These are phyloP conservation scores for Stentor roeselii DNA, from an alignment of 73 alveolate species.

Conservation along the genomic window DNA sequence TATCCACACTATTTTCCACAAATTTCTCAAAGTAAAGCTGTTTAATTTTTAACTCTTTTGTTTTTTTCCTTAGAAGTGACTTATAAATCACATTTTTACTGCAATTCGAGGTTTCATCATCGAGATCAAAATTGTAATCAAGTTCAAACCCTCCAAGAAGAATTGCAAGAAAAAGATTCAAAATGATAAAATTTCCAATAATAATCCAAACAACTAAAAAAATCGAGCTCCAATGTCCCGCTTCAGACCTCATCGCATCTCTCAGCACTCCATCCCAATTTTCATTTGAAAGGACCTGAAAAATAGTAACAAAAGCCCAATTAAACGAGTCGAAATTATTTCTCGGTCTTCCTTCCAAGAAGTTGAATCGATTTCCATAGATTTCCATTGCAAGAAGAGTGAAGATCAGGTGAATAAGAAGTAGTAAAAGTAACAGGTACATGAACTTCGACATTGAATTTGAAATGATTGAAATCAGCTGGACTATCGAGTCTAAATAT, in stretches of 20 bases:
- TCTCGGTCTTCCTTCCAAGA: constrained; percentile 54
- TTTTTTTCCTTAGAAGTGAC: constrained; percentile 1
- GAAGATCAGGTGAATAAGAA: constrained; percentile 85
- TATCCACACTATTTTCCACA: constrained; percentile 35
- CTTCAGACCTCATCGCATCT: constrained; percentile 53
- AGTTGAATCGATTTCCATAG: constrained; percentile 74
- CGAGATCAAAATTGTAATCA: constrained; percentile 58
- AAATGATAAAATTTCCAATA: constrained; percentile 89
- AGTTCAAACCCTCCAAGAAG: constrained; percentile 84
- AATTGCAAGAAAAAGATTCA: constrained; percentile 90
- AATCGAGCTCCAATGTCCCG: constrained; percentile 50
- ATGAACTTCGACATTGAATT: constrained; percentile 19
- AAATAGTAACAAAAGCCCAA: constrained; percentile 82
- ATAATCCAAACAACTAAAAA: constrained; percentile 88
- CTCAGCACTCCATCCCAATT: constrained; percentile 86
- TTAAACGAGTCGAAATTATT: constrained; percentile 83
- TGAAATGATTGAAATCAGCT: constrained; percentile 71
- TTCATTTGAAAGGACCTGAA: constrained; percentile 87
- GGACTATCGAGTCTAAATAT: constrained; percentile 70
- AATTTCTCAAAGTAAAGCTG: background rate
- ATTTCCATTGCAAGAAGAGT: constrained; percentile 93
- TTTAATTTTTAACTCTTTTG: background rate
- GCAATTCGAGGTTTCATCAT: background rate
- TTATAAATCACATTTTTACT: constrained; percentile 16
- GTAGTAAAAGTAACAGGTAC: constrained; percentile 71